These are phyloP conservation scores for Tulasnella sp. DNA, from an alignment of 768 basidiomycete genomes.

Conservation along the genomic window DNA sequence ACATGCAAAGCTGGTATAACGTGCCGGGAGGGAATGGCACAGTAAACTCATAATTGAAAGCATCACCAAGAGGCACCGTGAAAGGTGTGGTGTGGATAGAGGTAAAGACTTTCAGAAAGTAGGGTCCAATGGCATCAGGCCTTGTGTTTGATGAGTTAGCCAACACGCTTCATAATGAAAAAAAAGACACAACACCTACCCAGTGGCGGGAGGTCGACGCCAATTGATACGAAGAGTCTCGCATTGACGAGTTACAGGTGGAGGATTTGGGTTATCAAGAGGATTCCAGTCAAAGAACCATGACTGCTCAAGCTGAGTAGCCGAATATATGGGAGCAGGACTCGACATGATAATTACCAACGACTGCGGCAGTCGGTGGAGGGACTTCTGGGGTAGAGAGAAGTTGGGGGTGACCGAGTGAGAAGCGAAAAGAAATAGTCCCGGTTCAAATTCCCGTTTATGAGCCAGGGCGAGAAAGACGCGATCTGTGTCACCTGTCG, in stretches of 20 bases:
- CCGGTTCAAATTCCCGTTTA: no score
- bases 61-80: background rate
- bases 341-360: no score
- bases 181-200: conserved; percentile 4
- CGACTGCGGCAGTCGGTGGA: no score
- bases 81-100: conserved; percentile 11
- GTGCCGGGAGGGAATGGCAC: conserved; percentile 13
- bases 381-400: no score
- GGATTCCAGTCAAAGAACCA: conserved; percentile 11
- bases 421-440: no score
- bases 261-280: background rate
- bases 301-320: no score
- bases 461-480: no score
- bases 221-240: conserved; percentile 9
- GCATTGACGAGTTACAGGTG: conserved; percentile 12
- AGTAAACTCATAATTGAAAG: conserved; percentile 2
- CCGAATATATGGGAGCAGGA: no score
- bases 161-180: no score
- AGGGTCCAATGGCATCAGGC: conserved; percentile 7
- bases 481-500: no score
- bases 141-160: no score
- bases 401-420: no score
- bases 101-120: conserved; percentile 9
- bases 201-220: conserved; percentile 10
- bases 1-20: conserved; percentile 14